Conservation (phyloP, 352 stramenopile genomes). For the Phytopythium sindhum region DNA sequence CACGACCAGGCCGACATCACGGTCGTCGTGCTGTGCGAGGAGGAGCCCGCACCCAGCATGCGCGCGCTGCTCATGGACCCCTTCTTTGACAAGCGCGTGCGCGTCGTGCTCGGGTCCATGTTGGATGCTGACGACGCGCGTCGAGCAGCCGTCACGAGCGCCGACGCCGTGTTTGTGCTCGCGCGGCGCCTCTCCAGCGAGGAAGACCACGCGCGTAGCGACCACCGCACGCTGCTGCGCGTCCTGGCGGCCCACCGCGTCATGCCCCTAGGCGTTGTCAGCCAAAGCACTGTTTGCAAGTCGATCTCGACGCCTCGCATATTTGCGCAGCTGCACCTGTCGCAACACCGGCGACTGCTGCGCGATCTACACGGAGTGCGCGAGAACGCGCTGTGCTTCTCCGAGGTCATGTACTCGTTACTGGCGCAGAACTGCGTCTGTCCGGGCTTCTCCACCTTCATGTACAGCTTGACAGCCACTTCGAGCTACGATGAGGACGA, state of each 20-base stretch:
- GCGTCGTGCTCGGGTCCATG: slow-evolving; percentile 78
- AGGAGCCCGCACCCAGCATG: slow-evolving; percentile 70
- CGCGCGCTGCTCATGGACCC: slow-evolving; percentile 76
- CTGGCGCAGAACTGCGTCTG: slow-evolving; percentile 86
- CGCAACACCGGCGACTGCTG: slow-evolving; percentile 70
- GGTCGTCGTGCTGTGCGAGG: slow-evolving; percentile 73
- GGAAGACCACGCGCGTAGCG: slow-evolving; percentile 63
- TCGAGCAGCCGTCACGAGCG: slow-evolving; percentile 53
- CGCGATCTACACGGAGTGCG: slow-evolving; percentile 55
- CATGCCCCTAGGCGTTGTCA: slow-evolving; percentile 34
- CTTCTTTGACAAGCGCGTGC: slow-evolving; percentile 83
- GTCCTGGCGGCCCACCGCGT: slow-evolving; percentile 72
- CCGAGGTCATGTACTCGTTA: slow-evolving; percentile 74
- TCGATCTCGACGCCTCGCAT: slow-evolving; percentile 15
- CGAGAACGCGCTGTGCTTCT: slow-evolving; percentile 79
- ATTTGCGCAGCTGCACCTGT: slow-evolving; percentile 78
- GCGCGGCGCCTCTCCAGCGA: slow-evolving; percentile 50
- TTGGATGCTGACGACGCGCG: slow-evolving; percentile 78
- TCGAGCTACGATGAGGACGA: slow-evolving; percentile 59
- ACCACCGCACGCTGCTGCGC: slow-evolving; percentile 80
- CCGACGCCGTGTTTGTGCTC: slow-evolving; percentile 80
- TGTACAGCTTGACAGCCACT: slow-evolving; percentile 84
- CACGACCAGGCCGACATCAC: slow-evolving; percentile 80
- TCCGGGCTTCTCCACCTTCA: slow-evolving; percentile 83
- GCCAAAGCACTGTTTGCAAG: background rate